Conservation (phyloP, 129 eudicot genomes). For the Flaveria trinervia region DNA sequence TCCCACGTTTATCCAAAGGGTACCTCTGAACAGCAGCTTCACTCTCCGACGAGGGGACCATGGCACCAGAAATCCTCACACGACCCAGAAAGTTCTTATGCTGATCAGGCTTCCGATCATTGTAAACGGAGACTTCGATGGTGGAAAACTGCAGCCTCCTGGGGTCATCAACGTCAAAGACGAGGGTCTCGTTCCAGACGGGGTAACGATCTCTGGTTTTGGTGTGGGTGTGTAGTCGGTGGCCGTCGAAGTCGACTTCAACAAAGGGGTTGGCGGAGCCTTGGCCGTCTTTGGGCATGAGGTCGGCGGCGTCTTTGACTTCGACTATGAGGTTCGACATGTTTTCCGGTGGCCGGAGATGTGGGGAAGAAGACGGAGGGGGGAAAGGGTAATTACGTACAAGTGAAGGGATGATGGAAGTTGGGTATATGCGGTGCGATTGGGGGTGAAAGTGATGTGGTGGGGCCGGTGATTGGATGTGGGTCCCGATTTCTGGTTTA, state of each 20-base stretch:
- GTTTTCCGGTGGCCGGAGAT: constrained; percentile 14
- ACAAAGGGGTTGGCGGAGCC: constrained; percentile 84
- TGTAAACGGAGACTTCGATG: constrained; percentile 59
- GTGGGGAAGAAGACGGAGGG: not conserved
- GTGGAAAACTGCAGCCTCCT: constrained; percentile 27
- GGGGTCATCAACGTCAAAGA: constrained; percentile 53
- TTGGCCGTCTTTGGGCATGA: constrained; percentile 94
- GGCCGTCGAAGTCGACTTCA: constrained; percentile 63
- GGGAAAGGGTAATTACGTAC: constrained; percentile 19
- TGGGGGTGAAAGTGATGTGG: constrained; percentile 2
- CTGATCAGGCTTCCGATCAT: constrained; percentile 39
- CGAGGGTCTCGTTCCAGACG: constrained; percentile 65
- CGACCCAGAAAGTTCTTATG: constrained; percentile 70
- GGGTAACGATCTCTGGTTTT: constrained; percentile 71
- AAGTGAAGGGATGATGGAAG: constrained; percentile 25
- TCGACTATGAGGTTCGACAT: constrained; percentile 74
- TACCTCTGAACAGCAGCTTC: constrained; percentile 60
- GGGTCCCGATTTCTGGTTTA: constrained; percentile 24
- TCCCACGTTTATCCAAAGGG: constrained; percentile 83
- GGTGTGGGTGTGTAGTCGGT: constrained; percentile 58
- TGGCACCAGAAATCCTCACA: constrained; percentile 67
- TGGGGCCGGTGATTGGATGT: constrained; percentile 11
- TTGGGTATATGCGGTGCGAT: constrained; percentile 25
- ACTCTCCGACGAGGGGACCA: constrained; percentile 49
- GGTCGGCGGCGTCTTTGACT: constrained; percentile 76